A percentile compares a stretch with the other conserved stretches of the same genome.
Conservation (phyloP, 2,329 filamentous ascomycete species). For the Pyricularia pennisetigena region DNA sequence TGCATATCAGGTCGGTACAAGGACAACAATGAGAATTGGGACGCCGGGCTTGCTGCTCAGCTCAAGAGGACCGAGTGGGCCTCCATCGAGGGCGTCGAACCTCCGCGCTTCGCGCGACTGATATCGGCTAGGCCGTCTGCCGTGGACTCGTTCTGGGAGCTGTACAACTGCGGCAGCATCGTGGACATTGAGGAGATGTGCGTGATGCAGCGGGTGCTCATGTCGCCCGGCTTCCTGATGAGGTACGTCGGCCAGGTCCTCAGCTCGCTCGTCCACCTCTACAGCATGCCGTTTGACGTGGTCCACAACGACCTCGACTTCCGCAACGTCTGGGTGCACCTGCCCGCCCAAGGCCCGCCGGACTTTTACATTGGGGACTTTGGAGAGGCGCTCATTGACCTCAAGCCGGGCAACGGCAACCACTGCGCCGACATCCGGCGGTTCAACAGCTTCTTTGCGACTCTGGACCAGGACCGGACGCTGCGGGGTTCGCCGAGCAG, state of each 20-base stretch:
- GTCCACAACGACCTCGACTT: neutral
- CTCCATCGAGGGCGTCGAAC: neutral
- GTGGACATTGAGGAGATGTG: neutral
- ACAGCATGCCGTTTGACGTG: neutral
- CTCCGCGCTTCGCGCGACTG: neutral
- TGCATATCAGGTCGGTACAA: neutral
- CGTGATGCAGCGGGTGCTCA: neutral
- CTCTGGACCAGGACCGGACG: neutral
- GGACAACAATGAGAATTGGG: neutral
- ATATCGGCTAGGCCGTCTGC: neutral
- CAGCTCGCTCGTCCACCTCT: neutral
- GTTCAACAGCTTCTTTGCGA: neutral
- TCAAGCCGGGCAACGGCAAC: neutral
- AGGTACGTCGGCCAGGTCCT: neutral
- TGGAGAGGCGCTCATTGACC: neutral
- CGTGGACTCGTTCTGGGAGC: neutral
- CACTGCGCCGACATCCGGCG: neutral
- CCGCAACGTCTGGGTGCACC: neutral
- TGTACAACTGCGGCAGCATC: neutral
- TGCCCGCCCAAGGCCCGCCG: neutral
- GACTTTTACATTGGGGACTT: neutral
- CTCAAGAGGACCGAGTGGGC: neutral
- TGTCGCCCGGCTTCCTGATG: neutral
- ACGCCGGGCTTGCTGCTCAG: neutral
- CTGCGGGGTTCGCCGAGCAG: neutral